Percentiles rank a stretch among this genome's conserved stretches.
Conservation (phyloP, 352 stramenopile genomes). For the Phytophthora litchii region DNA sequence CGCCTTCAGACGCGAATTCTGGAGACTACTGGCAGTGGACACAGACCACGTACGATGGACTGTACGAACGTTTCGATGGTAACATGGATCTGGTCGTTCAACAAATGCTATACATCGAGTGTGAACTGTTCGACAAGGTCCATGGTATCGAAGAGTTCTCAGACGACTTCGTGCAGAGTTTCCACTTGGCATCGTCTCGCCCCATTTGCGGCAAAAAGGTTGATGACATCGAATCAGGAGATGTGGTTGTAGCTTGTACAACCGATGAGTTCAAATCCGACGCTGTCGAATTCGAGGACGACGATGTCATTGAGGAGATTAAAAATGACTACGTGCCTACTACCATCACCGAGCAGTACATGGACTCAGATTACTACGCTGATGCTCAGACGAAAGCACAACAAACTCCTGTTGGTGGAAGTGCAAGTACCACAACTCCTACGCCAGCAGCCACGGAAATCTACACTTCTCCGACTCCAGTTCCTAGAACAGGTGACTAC, state of each 20-base stretch:
- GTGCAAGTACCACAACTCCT: background rate
- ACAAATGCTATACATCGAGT: constrained; percentile 60
- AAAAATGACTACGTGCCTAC: constrained; percentile 37
- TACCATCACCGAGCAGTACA: constrained; percentile 30
- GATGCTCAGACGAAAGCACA: constrained; percentile 29
- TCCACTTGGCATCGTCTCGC: constrained; percentile 44
- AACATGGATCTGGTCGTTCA: constrained; percentile 57
- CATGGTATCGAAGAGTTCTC: constrained; percentile 49
- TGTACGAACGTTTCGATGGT: constrained; percentile 52
- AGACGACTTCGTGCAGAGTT: constrained; percentile 52
- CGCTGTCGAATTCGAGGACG: constrained; percentile 35
- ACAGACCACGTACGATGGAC: constrained; percentile 48
- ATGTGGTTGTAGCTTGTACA: constrained; percentile 42
- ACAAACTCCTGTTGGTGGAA: constrained; percentile 17
- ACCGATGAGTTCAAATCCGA: constrained; percentile 44
- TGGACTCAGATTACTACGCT: constrained; percentile 28
- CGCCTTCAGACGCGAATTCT: constrained; percentile 37
- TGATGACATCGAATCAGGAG: constrained; percentile 43
- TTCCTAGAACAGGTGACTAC: constrained; percentile 2
- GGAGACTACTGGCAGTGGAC: constrained; percentile 63
- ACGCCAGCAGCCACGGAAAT: constrained; percentile 1
- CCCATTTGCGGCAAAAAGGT: constrained; percentile 50
- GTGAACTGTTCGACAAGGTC: constrained; percentile 46
- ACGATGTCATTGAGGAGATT: constrained; percentile 34
- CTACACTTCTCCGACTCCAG: constrained; percentile 1